Conservation (phyloP, 2,329 filamentous ascomycete genomes). For the Epichloe uncinata region DNA sequence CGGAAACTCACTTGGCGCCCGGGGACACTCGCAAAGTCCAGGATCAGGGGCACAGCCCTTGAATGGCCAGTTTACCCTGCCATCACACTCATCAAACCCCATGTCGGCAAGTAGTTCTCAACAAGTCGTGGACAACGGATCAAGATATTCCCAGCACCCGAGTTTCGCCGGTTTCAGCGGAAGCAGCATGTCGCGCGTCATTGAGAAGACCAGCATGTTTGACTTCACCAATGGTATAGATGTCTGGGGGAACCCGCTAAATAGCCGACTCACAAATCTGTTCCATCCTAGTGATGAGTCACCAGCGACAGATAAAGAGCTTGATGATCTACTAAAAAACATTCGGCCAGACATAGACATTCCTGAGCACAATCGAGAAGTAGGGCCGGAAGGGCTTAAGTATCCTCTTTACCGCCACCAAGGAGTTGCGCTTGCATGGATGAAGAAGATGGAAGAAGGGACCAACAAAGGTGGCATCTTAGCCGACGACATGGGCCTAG, state of each 20-base stretch:
- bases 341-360: conserved; percentile 61
- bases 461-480: conserved; percentile 78
- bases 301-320: conserved; percentile 41
- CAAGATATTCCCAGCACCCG: background rate
- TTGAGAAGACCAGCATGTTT: conserved; percentile 23
- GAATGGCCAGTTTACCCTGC: background rate
- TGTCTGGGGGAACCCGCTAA: conserved; percentile 24
- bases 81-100: background rate
- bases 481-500: conserved; percentile 87
- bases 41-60: background rate
- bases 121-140: background rate
- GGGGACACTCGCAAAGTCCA: background rate
- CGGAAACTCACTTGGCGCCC: background rate
- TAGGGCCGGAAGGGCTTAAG: conserved; percentile 55
- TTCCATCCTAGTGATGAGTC: conserved; percentile 24
- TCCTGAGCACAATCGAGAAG: conserved; percentile 46
- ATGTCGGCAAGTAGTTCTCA: background rate
- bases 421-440: conserved; percentile 69
- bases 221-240: conserved; percentile 25
- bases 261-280: conserved; percentile 18
- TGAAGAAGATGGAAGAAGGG: conserved; percentile 65
- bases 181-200: conserved; percentile 19
- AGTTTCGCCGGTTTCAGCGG: conserved; percentile 1
- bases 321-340: conserved; percentile 60
- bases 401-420: conserved; percentile 70